Evolutionary conservation across 108 stramenopile genomes (phyloP), one percentile per base, ranked within the genome.

Genomic region (Epithemia pelagica): DNA sequence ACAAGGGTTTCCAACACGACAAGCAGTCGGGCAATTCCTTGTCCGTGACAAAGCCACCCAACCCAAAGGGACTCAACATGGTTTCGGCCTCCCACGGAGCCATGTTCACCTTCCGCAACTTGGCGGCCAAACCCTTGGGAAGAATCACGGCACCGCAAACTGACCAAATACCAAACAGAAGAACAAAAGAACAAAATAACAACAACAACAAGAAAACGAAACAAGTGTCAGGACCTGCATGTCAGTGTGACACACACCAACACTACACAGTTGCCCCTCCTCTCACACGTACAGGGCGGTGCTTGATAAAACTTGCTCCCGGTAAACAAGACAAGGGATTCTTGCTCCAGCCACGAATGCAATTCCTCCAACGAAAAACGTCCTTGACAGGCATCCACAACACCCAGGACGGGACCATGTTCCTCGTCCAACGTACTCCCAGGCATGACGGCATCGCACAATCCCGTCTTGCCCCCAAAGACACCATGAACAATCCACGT

Each of bases 301-400:
- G 86, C 86, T 61, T 87, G 86, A 54, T 80, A 87, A 70, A 87
- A 87, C 55, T 87, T 87, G 68, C 86, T 87, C 28, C 68, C 81
- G 21, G 86, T 87, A 60, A 82, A 87, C 51, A 87, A 59, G 18
- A 87, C 80, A 31, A 87, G 32, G 21, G 80, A 79, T 70, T 87
- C 86, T 64, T 84, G 78, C 21, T 82, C 79, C 0, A 87, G 52
- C 86, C 86, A 87, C 30, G 58, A 65, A 29, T 84, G 72, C 58
- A 87, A 65, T 73, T 87, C 86, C 52, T 82, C 73, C 18, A 65
- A 32, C 2, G 82, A 74, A 52, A 87, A 87, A 32, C 86, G 69
- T 33, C 78, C 86, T 69, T 87, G 86, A 62, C 86, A 87, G 28
- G 86, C 86, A 68, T 87, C 86, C 27, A 87, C 76, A 65, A 87